Evolutionary conservation across 2,329 filamentous ascomycete genomes (phyloP).

Genomic region (Curvularia spicifera): DNA sequence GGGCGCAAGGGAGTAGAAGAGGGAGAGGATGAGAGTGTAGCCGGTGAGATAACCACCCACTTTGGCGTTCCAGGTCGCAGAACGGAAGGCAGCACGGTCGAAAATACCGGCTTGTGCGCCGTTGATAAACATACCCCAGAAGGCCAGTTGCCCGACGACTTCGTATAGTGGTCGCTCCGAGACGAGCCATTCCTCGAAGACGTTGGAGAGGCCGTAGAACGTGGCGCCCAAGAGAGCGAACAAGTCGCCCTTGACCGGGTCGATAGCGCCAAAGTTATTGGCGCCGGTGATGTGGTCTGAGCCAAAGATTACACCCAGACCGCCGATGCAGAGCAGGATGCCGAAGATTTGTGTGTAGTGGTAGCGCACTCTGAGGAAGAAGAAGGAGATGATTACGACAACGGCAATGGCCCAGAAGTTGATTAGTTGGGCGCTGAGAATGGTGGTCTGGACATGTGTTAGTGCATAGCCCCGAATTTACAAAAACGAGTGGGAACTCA

Average conservation of each 20-base stretch:
- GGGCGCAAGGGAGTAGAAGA: conserved; percentile 90
- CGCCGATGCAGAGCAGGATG: conserved; percentile 89
- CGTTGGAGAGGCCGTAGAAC: conserved; percentile 89
- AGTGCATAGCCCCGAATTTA: background rate
- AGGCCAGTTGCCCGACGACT: conserved; percentile 86
- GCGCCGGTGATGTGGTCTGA: conserved; percentile 83
- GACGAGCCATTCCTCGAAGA: conserved; percentile 93
- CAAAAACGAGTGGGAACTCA: conserved; percentile 15
- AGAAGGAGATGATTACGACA: conserved; percentile 83
- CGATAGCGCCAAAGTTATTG: conserved; percentile 70
- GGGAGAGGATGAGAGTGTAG: conserved; percentile 79
- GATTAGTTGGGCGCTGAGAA: conserved; percentile 90
- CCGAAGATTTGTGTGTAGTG: conserved; percentile 82
- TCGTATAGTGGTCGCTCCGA: conserved; percentile 87
- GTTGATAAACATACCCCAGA: conserved; percentile 90
- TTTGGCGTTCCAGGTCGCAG: conserved; percentile 53
- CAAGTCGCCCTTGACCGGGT: conserved; percentile 87
- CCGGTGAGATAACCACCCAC: conserved; percentile 85
- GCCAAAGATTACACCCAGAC: conserved; percentile 84
- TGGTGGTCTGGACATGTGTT: conserved; percentile 69
- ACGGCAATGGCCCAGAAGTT: conserved; percentile 99
- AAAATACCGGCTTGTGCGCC: conserved; percentile 91
- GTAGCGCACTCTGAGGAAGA: conserved; percentile 86
- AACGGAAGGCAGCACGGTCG: conserved; percentile 73
- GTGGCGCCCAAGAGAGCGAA: conserved; percentile 90